Evolutionary conservation across 345 rosid species (phyloP).

Genomic region (Bruguiera gymnorhiza): DNA sequence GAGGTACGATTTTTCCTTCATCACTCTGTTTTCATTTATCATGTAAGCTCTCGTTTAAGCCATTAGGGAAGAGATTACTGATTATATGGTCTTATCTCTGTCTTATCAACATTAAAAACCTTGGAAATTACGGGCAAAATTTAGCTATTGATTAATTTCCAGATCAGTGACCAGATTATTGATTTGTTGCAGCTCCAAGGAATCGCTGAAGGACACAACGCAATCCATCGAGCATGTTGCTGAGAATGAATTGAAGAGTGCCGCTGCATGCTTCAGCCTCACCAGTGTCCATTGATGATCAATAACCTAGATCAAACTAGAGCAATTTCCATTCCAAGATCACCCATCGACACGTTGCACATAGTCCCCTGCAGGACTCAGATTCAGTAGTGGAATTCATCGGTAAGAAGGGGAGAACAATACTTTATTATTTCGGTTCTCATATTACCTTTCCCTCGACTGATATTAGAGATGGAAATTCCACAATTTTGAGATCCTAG

Average conservation of each 20-base stretch:
- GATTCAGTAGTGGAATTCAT: not conserved
- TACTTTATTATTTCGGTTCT: conserved; percentile 1
- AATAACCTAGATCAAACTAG: conserved; percentile 5
- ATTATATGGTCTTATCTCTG: too few species aligned
- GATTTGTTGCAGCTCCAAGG: conserved; percentile 51
- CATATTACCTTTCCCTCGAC: not conserved
- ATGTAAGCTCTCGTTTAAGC: too few species aligned
- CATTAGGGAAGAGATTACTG: too few species aligned
- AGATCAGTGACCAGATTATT: too few species aligned
- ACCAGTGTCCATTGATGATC: conserved; percentile 59
- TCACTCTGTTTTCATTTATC: too few species aligned
- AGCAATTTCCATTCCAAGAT: conserved; percentile 3
- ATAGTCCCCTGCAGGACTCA: not conserved
- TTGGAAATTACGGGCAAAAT: too few species aligned
- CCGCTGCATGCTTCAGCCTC: conserved; percentile 80
- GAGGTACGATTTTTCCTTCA: conserved; percentile 32
- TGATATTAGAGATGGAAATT: conserved; percentile 1
- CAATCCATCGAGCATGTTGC: conserved; percentile 49
- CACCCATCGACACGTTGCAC: not conserved
- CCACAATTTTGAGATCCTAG: conserved; percentile 2
- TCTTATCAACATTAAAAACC: too few species aligned
- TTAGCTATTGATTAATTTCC: too few species aligned
- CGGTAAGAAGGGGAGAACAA: conserved; percentile 1
- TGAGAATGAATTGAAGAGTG: conserved; percentile 75
- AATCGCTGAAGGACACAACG: conserved; percentile 50